phyloP scores from a whole-genome alignment of 192 early-diverging fungal species.

The Coemansia sp. region DNA sequence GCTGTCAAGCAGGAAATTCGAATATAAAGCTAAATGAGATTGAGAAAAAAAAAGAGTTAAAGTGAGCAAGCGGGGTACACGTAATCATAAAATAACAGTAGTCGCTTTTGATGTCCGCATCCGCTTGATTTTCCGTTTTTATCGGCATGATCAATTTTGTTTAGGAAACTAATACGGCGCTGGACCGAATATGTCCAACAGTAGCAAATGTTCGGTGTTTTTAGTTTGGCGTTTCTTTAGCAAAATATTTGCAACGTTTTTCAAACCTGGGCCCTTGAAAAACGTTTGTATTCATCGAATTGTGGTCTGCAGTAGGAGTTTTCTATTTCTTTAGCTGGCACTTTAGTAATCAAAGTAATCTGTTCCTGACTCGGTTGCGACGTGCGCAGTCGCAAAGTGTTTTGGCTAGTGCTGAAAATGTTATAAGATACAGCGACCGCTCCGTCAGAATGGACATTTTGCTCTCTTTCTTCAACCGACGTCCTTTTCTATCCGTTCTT shows the following conservation, averaged over 20 bases:
- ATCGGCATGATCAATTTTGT: no score
- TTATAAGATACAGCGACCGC: background rate
- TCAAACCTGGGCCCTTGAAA: constrained; percentile 3
- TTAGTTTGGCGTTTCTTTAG: background rate
- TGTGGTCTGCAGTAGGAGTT: background rate
- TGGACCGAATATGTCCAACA: background rate
- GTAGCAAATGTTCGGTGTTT: constrained; percentile 2
- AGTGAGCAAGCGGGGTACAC: background rate
- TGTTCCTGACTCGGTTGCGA: constrained; percentile 1
- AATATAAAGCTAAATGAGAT: constrained; percentile 4
- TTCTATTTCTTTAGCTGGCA: background rate
- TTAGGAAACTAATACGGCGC: no score
- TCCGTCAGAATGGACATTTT: background rate
- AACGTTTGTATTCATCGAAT: constrained; percentile 7
- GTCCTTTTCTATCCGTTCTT: background rate
- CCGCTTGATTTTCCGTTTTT: no score
- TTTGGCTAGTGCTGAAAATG: background rate
- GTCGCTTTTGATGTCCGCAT: background rate
- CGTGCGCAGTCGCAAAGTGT: background rate
- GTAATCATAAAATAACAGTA: background rate
- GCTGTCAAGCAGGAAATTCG: constrained; percentile 18
- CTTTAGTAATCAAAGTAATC: background rate
- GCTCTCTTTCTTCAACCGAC: background rate
- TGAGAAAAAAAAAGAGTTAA: constrained; percentile 4
- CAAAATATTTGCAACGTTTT: constrained; percentile 11